Conservation (phyloP, 2,329 filamentous ascomycete genomes). For the Cladosporium halotolerans region DNA sequence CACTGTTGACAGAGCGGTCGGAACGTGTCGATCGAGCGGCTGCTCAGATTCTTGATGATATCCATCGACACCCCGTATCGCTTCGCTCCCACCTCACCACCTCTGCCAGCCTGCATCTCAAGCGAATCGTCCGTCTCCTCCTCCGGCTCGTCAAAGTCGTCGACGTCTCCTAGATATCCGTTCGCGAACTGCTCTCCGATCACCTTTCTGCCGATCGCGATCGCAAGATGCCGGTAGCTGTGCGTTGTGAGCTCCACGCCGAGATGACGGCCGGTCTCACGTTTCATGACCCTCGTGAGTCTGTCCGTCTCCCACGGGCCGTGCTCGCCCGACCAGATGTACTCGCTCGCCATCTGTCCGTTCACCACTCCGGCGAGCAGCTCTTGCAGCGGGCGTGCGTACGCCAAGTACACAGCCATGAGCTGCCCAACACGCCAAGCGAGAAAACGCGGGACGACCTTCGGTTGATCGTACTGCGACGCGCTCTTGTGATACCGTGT, state of each 20-base stretch:
- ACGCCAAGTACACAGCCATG: not conserved
- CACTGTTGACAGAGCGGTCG: constrained; percentile 11
- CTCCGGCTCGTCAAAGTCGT: constrained; percentile 19
- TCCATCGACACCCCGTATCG: constrained; percentile 16
- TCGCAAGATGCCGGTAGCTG: constrained; percentile 12
- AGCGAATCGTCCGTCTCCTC: constrained; percentile 19
- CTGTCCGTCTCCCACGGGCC: not conserved
- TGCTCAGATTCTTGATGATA: constrained; percentile 22
- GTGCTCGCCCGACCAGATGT: not conserved
- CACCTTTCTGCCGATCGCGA: constrained; percentile 14
- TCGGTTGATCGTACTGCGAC: not conserved
- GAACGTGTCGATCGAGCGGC: constrained; percentile 18
- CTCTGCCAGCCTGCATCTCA: constrained; percentile 14
- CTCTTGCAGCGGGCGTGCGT: not conserved
- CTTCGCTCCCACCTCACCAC: constrained; percentile 12
- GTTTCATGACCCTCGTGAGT: not conserved
- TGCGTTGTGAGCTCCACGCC: constrained; percentile 15
- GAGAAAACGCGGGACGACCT: not conserved
- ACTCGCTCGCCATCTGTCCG: not conserved
- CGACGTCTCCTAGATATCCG: constrained; percentile 18
- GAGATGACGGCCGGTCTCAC: constrained; percentile 16
- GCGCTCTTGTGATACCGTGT: constrained; percentile 18
- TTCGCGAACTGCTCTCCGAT: constrained; percentile 17
- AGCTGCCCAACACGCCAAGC: not conserved
- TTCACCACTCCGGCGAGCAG: not conserved